These are phyloP conservation scores for Porphyra umbilicalis DNA, from an alignment of 31 red algal species.

Conservation along the genomic window DNA sequence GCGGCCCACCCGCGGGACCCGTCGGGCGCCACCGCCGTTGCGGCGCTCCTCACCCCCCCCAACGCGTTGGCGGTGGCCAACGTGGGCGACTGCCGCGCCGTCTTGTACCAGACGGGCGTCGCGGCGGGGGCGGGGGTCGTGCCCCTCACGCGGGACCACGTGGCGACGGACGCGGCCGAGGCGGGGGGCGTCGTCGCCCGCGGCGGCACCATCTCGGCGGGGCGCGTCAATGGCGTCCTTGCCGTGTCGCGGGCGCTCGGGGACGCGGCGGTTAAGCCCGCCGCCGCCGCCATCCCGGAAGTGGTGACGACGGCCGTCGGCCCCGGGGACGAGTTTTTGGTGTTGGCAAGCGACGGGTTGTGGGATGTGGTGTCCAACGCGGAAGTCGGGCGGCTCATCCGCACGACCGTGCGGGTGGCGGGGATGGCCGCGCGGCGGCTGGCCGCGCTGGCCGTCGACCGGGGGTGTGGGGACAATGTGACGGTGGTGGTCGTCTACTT, in stretches of 20 bases:
- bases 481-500: conserved; percentile 81
- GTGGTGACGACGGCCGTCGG: conserved; percentile 19
- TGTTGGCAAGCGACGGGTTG: conserved; percentile 87
- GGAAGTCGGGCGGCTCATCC: conserved; percentile 47
- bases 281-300: conserved; percentile 62
- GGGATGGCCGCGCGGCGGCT: conserved; percentile 78
- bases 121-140: conserved; percentile 6
- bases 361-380: conserved; percentile 74
- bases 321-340: conserved; percentile 45
- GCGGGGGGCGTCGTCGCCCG: conserved; percentile 42
- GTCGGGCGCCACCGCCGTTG: conserved; percentile 68
- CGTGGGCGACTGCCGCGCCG: conserved; percentile 81
- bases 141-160: conserved; percentile 53
- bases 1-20: conserved; percentile 10
- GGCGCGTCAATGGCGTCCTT: conserved; percentile 65
- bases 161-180: conserved; percentile 59
- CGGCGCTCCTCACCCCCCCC: conserved; percentile 41
- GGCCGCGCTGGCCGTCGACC: conserved; percentile 65
- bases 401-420: conserved; percentile 61
- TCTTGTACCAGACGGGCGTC: conserved; percentile 36
- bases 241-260: conserved; percentile 86
- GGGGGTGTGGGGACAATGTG: conserved; percentile 79
- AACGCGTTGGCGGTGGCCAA: conserved; percentile 72
- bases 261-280: conserved; percentile 63
- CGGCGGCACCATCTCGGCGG: conserved; percentile 54